These are phyloP conservation scores for Letharia lupina DNA, from an alignment of 495 filamentous ascomycete species.

Conservation along the genomic window DNA sequence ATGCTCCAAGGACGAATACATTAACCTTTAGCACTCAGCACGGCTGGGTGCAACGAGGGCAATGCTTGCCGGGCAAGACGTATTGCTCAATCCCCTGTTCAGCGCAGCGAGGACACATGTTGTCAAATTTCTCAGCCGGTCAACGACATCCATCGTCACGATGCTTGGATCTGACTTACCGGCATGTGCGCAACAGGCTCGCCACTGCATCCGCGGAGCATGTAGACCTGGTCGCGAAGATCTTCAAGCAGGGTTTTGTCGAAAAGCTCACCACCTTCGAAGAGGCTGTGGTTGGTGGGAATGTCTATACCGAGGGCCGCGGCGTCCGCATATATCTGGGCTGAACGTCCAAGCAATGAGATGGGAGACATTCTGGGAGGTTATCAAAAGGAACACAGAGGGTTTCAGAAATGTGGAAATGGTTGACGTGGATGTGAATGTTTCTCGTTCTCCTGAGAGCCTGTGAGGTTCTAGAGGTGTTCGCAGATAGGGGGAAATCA, in stretches of 20 bases:
- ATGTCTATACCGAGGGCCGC: background rate
- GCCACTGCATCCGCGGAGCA: background rate
- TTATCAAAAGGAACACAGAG: background rate
- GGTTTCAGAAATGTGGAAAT: background rate
- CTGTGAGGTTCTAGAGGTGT: background rate
- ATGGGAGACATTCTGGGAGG: background rate
- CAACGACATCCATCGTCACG: background rate
- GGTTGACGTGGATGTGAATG: background rate
- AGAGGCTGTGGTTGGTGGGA: background rate
- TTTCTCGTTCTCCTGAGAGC: background rate
- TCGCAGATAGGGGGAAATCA: background rate
- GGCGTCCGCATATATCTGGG: background rate
- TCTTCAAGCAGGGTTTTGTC: background rate
- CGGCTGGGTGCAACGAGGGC: conserved; percentile 14
- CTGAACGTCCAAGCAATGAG: background rate
- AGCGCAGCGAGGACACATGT: conserved; percentile 14
- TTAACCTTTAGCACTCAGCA: background rate
- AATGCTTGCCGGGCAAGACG: conserved; percentile 18
- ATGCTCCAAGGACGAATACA: background rate
- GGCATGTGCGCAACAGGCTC: background rate
- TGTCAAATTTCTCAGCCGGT: background rate
- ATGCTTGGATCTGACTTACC: background rate
- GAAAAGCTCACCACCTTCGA: background rate
- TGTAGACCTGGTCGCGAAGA: background rate
- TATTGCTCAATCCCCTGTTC: conserved; percentile 15